Base-by-base conservation (phyloP, 768 basidiomycete genomes). In the Tricholoma terreum region DNA sequence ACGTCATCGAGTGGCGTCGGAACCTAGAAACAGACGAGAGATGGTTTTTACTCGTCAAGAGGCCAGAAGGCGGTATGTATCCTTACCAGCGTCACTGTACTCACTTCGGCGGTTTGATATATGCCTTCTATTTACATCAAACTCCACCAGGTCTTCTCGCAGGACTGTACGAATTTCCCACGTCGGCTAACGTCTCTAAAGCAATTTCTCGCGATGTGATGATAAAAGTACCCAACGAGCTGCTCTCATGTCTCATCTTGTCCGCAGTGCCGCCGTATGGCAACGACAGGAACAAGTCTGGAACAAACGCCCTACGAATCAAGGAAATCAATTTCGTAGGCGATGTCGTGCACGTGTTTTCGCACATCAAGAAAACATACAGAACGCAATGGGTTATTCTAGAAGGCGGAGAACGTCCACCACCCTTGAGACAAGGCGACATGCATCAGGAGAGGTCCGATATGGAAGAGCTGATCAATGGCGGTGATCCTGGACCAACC, bases 281-380 rank as follows among this genome's bases (percentile, higher is more conserved):
- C 38, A 24, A 22, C 34, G 55, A 58, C 36, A 56, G 51, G 11
- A 57, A 52, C 52, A 51, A 55, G 36, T 52, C 50, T 27, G 31
- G 17, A 33, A 19, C 24, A 4, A 56, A 60, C 34, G 45, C 59
- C 9, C 49, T 70, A 24, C 72, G 68, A 15, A 76, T 89, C 19
- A 63, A 72, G 36, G 72, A 76, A 57, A 74, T 86, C 53, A 72
- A 73, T 56, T 74, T 80, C 17, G 83, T 76, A 19, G 86, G 87
- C 10, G 81, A 87, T 58, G 84, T 95, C 35, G 56, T 86, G 3
- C 94, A 96, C 65, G 75, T 92, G 48, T 97, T 97, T 72, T 93
- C 91, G 8, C 94, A 98, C 68, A 90, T 95, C 67, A 84, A 77
- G 64, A 93, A 94, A 76, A 94, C 90, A 11, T 95, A 90, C 67